phyloP scores from a whole-genome alignment of 2,329 filamentous ascomycete genomes.

The Calcarisporium arbuscula region DNA sequence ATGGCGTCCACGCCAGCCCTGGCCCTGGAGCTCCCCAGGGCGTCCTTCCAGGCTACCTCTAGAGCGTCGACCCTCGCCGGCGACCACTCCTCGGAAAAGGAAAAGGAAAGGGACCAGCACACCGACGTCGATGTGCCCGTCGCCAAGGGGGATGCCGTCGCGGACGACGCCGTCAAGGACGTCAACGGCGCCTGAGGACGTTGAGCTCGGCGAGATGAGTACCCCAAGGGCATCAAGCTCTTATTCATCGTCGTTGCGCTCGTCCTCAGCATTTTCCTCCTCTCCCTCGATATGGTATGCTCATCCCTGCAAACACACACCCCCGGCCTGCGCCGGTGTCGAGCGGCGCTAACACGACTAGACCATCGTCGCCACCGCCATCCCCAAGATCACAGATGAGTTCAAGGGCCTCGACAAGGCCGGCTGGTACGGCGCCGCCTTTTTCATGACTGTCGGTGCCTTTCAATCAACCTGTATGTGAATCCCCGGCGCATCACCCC shows the following conservation, averaged over 20 bases:
- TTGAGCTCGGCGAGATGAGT: conserved; percentile 25
- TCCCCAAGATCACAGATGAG: conserved; percentile 49
- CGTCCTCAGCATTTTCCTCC: conserved; percentile 41
- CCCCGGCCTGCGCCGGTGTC: not conserved
- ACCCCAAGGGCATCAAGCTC: conserved; percentile 32
- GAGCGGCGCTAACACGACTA: conserved; percentile 14
- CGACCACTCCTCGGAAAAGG: conserved; percentile 21
- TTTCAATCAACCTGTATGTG: conserved; percentile 36
- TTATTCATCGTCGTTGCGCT: conserved; percentile 40
- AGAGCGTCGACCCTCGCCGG: conserved; percentile 22
- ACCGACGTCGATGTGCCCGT: conserved; percentile 16
- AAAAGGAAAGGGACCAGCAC: conserved; percentile 9
- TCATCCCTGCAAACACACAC: not conserved
- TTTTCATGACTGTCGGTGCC: conserved; percentile 41
- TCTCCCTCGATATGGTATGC: conserved; percentile 40
- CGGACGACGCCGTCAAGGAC: conserved; percentile 9
- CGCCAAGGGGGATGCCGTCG: conserved; percentile 11
- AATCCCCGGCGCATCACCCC: conserved; percentile 1
- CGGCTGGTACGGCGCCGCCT: conserved; percentile 54
- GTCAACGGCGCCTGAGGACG: conserved; percentile 4
- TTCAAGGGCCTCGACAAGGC: conserved; percentile 46
- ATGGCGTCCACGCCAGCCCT: conserved; percentile 1
- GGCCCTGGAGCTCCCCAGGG: conserved; percentile 17
- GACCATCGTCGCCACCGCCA: conserved; percentile 52
- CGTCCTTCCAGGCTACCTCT: conserved; percentile 18